Conservation (phyloP, 306 rosid genomes). For the Amphicarpaea edgeworthii region DNA sequence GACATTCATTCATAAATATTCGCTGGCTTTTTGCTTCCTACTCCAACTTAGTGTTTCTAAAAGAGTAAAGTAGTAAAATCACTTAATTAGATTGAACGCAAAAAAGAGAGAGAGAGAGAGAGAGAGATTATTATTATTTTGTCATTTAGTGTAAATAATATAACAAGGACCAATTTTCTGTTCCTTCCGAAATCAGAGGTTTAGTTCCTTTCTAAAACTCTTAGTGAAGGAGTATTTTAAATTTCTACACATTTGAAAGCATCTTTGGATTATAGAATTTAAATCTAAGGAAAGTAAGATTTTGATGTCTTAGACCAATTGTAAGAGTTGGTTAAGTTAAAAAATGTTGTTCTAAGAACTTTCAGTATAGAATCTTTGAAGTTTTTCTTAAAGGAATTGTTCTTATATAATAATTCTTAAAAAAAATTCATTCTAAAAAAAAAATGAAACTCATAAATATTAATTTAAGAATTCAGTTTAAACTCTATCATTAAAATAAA, state of each 20-base stretch:
- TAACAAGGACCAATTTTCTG: not conserved
- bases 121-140: not conserved
- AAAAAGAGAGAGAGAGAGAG: too few relatives aligned
- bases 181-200: not conserved
- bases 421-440: too few relatives aligned
- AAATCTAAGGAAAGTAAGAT: not conserved
- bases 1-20: slow-evolving; percentile 34
- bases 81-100: slow-evolving; percentile 30
- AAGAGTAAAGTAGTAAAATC: slow-evolving; percentile 31
- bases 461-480: too few relatives aligned
- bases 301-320: not conserved
- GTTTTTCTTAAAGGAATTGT: too few relatives aligned
- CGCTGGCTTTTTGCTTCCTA: slow-evolving; percentile 34
- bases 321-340: too few relatives aligned
- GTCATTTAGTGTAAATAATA: not conserved
- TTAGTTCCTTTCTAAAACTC: not conserved
- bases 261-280: not conserved
- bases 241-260: not conserved
- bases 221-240: not conserved
- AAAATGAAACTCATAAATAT: too few relatives aligned
- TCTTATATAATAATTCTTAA: too few relatives aligned
- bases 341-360: too few relatives aligned
- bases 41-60: not conserved
- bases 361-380: too few relatives aligned
- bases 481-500: too few relatives aligned